Evolutionary conservation across 495 filamentous ascomycete species (phyloP).

Genomic region (Aspergillus asperescens): DNA sequence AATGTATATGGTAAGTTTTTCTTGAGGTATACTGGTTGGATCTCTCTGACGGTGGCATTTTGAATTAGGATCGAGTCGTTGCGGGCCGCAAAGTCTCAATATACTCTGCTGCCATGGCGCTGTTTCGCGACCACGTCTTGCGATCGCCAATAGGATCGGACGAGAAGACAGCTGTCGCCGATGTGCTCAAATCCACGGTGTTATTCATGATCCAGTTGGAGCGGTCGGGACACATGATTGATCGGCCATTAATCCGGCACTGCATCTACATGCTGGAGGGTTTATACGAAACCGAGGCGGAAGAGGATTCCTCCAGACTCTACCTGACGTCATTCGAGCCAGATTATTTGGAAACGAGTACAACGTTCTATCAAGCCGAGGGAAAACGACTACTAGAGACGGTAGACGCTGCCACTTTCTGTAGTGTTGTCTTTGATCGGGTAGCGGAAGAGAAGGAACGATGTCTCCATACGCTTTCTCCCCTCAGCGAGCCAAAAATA

Average conservation of each 20-base stretch:
- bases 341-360: constrained; percentile 65
- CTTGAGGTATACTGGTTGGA: neutral
- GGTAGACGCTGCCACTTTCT: constrained; percentile 76
- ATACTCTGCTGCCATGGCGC: constrained; percentile 73
- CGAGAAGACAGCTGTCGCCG: constrained; percentile 48
- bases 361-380: constrained; percentile 69
- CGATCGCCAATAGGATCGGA: constrained; percentile 45
- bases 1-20: constrained; percentile 83
- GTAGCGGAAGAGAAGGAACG: constrained; percentile 76
- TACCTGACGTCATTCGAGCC: constrained; percentile 82
- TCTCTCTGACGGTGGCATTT: constrained; percentile 2
- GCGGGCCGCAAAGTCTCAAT: constrained; percentile 68
- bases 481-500: constrained; percentile 67
- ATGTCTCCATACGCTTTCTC: constrained; percentile 70
- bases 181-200: constrained; percentile 72
- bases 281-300: constrained; percentile 74
- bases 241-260: constrained; percentile 73
- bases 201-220: constrained; percentile 92
- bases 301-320: constrained; percentile 65
- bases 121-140: constrained; percentile 83
- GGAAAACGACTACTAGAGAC: constrained; percentile 67
- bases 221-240: constrained; percentile 81
- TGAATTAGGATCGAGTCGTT: constrained; percentile 64
- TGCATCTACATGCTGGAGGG: constrained; percentile 88
- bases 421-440: constrained; percentile 67